These are phyloP conservation scores for Syzygium malaccense DNA, from an alignment of 441 rosid species.

Conservation along the genomic window DNA sequence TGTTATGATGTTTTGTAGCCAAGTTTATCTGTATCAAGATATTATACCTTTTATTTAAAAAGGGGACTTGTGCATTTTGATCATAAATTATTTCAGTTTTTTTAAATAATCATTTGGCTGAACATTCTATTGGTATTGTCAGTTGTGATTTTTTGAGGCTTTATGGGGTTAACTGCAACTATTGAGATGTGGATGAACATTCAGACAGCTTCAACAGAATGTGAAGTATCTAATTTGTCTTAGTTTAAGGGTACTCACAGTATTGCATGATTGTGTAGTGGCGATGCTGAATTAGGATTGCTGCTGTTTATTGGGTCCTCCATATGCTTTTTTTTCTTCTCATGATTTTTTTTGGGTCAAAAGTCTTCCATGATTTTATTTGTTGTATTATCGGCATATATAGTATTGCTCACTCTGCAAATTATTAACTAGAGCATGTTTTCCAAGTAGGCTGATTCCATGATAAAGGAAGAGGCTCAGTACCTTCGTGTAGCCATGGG, in stretches of 20 bases:
- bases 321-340: background rate
- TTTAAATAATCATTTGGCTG: background rate
- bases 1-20: background rate
- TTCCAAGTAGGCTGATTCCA: conserved; percentile 54
- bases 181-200: background rate
- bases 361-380: background rate
- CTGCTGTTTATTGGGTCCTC: background rate
- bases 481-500: conserved; percentile 81
- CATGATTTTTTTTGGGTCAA: background rate
- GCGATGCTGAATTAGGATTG: background rate
- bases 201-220: background rate
- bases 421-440: background rate
- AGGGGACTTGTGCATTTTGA: background rate
- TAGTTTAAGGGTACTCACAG: background rate
- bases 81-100: background rate
- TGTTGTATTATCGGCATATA: background rate
- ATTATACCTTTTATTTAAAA: background rate
- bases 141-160: background rate
- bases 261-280: background rate
- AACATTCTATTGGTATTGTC: background rate
- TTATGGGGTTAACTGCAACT: background rate
- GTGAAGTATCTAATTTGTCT: background rate
- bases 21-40: background rate
- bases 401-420: background rate
- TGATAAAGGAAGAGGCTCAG: conserved; percentile 67